phyloP scores from a whole-genome alignment of 1,284 basidiomycete species.

The Ganoderma multipileum region DNA sequence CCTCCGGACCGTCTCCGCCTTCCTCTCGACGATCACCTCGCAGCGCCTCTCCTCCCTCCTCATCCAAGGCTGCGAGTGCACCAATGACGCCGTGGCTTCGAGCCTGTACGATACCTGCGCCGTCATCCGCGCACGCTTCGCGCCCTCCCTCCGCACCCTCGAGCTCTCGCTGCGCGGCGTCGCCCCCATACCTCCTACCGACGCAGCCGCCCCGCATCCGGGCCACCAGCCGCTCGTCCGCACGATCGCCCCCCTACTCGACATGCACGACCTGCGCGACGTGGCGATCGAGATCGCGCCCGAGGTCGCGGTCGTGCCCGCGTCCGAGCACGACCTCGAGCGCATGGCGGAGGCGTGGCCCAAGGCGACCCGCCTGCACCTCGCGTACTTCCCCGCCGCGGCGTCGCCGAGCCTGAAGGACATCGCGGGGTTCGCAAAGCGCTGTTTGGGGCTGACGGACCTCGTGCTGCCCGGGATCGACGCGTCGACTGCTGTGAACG shows the following conservation, averaged over 20 bases:
- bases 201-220: no score
- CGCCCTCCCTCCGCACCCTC: slow-evolving; percentile 12
- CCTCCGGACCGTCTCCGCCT: slow-evolving; percentile 9
- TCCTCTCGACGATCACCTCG: slow-evolving; percentile 24
- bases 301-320: slow-evolving; percentile 11
- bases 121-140: slow-evolving; percentile 19
- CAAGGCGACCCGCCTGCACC: slow-evolving; percentile 17
- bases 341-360: slow-evolving; percentile 27
- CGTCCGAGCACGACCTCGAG: slow-evolving; percentile 20
- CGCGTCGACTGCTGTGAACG: slow-evolving; percentile 5
- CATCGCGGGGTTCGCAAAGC: slow-evolving; percentile 14
- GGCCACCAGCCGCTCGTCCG: slow-evolving; percentile 13
- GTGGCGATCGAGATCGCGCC: slow-evolving; percentile 17
- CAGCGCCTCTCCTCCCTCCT: slow-evolving; percentile 10
- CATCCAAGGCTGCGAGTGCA: slow-evolving; percentile 21
- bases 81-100: not conserved
- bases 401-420: slow-evolving; percentile 14
- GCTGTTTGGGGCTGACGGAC: slow-evolving; percentile 12
- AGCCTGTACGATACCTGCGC: slow-evolving; percentile 19
- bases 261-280: slow-evolving; percentile 21
- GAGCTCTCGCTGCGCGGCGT: slow-evolving; percentile 15
- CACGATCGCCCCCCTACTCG: slow-evolving; percentile 22
- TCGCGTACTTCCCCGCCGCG: slow-evolving; percentile 10
- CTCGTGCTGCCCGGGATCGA: slow-evolving; percentile 23
- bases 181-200: not conserved